phyloP scores from a whole-genome alignment of 148 eudicot species.

The Rhododendron simsii region DNA sequence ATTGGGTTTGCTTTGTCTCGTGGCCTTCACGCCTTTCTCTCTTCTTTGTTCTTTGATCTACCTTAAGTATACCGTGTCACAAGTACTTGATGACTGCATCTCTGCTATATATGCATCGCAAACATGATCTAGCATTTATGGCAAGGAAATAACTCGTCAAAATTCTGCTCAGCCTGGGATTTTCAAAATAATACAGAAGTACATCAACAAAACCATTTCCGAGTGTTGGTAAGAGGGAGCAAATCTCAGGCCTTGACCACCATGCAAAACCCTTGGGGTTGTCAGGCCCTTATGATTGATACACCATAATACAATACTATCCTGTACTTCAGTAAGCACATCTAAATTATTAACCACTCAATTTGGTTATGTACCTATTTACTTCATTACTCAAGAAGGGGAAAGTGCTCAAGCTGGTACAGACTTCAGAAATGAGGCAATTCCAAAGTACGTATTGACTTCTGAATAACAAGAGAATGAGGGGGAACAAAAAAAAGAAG shows the following conservation, averaged over 20 bases:
- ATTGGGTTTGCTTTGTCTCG: background rate
- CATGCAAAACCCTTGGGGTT: background rate
- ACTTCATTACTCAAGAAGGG: background rate
- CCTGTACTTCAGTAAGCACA: background rate
- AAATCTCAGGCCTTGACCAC: background rate
- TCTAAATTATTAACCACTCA: background rate
- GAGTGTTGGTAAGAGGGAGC: background rate
- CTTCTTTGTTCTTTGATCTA: background rate
- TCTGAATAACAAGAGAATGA: background rate
- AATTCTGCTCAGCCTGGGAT: background rate
- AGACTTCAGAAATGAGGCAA: background rate
- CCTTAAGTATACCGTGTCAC: background rate
- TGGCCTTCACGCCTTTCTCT: background rate
- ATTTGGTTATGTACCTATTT: background rate
- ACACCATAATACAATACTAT: background rate
- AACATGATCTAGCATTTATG: background rate
- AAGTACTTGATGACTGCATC: background rate
- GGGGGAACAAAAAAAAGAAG: background rate
- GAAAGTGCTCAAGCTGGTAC: conserved; percentile 3
- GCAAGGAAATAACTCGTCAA: background rate
- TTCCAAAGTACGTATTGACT: background rate
- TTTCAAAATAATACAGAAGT: background rate
- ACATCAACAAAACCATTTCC: background rate
- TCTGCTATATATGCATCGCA: background rate
- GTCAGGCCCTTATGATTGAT: background rate